Evolutionary conservation across 805 yeast genomes (phyloP), one percentile per base, ranked within the genome.

Genomic region (Kazachstania psychrophila): DNA sequence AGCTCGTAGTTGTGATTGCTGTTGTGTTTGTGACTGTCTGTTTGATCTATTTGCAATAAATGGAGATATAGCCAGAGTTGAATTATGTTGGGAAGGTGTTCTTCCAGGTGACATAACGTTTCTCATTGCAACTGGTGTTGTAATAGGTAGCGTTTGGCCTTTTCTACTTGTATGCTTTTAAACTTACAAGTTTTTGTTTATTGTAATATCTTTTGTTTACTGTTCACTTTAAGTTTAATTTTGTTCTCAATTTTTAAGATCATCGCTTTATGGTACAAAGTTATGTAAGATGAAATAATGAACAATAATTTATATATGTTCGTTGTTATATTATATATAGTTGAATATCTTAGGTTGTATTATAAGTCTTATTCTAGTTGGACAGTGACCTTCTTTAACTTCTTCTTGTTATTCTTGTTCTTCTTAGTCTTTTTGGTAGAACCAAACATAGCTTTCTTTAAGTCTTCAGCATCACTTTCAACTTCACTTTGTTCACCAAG

Each of bases 11-110:
- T 38, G 34, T 19, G 37, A 34, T 34, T 37, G 41, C 9, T 23
- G 23, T 23, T 23, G 29, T 23, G 17, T 35, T 28, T 39, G 38
- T 25, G 17, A 35, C 20, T 23, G 18, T 62, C 45, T 37, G 26
- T 48, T 16, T 60, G 61, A 31, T 31, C 49, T 48, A 49, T 62
- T 47, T 4, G 66, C 61, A 22, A 80, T 65, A 46, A 75, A 62
- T 0, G 92, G 89, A 3, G 88, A 79, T 19, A 82, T 79, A 19
- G 79, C 79, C 33, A 82, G 58, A 4, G 87, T 79, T 1, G 89
- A 80, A 43, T 73, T 79, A 53, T 78, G 81, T 46, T 79, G 88
- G 17, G 79, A 69, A 2, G 70, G 69, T 6, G 60, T 54, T 13
- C 51, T 52, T 14, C 51, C 50, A 10, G 52, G 51, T 14, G 60